These are phyloP conservation scores for Achaetomium macrosporum DNA, from an alignment of 2,329 filamentous ascomycete species.

Conservation along the genomic window DNA sequence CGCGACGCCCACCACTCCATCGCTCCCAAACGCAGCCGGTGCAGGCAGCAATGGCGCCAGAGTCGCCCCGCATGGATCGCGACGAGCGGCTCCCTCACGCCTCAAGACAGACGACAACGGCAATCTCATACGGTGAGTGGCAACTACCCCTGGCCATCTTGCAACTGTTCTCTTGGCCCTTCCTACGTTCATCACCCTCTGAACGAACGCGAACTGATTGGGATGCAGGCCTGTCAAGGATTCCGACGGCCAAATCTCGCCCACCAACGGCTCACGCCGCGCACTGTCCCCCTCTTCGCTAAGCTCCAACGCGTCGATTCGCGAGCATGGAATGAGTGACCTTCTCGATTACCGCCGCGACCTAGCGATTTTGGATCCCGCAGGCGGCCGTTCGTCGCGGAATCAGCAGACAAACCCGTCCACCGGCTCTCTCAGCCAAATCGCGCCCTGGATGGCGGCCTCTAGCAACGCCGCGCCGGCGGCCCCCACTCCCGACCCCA, in stretches of 20 bases:
- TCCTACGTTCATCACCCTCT: background rate
- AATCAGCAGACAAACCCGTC: constrained; percentile 55
- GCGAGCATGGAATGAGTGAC: constrained; percentile 55
- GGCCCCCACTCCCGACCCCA: constrained; percentile 30
- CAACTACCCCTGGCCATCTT: constrained; percentile 11
- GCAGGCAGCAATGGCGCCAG: constrained; percentile 23
- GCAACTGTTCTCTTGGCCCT: background rate
- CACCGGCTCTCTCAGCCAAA: constrained; percentile 48
- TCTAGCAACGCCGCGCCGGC: constrained; percentile 33
- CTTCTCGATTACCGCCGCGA: constrained; percentile 67
- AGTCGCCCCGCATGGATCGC: constrained; percentile 23
- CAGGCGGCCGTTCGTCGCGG: constrained; percentile 46
- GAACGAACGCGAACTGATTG: constrained; percentile 28
- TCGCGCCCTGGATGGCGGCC: constrained; percentile 53
- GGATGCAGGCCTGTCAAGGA: constrained; percentile 34
- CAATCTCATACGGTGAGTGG: constrained; percentile 36
- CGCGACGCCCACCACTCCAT: constrained; percentile 21
- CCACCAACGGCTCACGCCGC: constrained; percentile 41
- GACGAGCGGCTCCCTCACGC: constrained; percentile 39
- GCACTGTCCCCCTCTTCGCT: constrained; percentile 40
- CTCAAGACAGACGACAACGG: constrained; percentile 52
- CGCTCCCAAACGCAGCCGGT: constrained; percentile 18
- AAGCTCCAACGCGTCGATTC: constrained; percentile 42
- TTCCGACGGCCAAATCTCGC: constrained; percentile 40
- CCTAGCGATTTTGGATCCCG: constrained; percentile 60